These are phyloP conservation scores for Aspergillus tamarii DNA, from an alignment of 2,329 filamentous ascomycete species.

Conservation along the genomic window DNA sequence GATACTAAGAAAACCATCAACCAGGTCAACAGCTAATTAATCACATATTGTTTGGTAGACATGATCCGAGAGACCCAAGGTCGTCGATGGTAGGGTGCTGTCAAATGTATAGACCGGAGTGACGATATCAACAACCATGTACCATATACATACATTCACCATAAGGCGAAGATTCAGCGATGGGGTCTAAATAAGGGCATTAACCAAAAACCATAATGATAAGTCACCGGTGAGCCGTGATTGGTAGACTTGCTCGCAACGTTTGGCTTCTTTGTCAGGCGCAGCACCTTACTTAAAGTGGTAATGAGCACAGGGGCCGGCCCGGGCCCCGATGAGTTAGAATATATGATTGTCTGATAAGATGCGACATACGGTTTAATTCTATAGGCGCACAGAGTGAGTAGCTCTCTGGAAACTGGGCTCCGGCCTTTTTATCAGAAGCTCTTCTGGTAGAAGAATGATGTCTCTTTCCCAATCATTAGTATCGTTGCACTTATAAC, in stretches of 20 bases:
- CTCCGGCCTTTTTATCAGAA: not conserved
- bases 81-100: not conserved
- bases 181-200: not conserved
- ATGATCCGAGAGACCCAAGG: not conserved
- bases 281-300: not conserved
- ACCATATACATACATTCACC: too few species aligned
- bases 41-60: not conserved
- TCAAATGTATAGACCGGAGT: not conserved
- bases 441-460: not conserved
- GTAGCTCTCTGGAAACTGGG: not conserved
- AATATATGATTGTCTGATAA: not conserved
- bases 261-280: not conserved
- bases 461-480: not conserved
- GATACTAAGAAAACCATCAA: not conserved
- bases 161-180: not conserved
- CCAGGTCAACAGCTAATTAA: not conserved
- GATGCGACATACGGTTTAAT: not conserved
- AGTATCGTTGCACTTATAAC: not conserved
- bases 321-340: not conserved
- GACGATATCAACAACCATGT: too few species aligned
- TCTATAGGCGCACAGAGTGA: not conserved
- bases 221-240: not conserved
- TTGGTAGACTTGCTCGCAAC: not conserved
- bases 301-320: not conserved
- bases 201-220: not conserved